Conservation (phyloP, 805 yeast genomes). For the Komagataella populi region DNA sequence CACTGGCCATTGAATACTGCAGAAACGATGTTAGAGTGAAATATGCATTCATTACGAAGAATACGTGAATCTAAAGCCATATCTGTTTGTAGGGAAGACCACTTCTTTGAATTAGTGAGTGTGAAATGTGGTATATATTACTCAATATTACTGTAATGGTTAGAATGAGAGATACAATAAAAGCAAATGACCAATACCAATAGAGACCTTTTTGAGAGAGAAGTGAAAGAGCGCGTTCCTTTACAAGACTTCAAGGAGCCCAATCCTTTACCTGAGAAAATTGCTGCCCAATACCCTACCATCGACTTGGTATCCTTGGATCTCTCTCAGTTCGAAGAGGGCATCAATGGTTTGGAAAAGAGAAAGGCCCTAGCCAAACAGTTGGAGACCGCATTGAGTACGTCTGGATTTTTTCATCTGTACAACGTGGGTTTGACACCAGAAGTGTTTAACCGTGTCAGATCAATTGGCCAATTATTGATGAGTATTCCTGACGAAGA, state of each 20-base stretch:
- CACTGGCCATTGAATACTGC: neutral
- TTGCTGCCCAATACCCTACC: conserved; percentile 5
- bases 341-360: conserved; percentile 17
- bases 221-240: neutral
- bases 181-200: neutral
- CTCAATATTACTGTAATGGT: neutral
- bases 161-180: neutral
- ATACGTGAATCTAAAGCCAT: neutral
- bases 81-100: neutral
- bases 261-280: neutral
- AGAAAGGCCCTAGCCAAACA: conserved; percentile 21
- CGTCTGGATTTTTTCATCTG: conserved; percentile 30
- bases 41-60: neutral
- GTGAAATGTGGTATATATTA: neutral
- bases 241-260: neutral
- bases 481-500: conserved; percentile 25
- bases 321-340: conserved; percentile 20
- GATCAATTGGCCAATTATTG: conserved; percentile 26
- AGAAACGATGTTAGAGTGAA: neutral
- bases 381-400: conserved; percentile 24
- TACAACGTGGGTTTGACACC: conserved; percentile 25
- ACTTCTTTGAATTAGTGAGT: neutral
- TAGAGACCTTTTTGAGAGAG: neutral
- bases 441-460: conserved; percentile 19
- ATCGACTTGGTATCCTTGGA: conserved; percentile 23